Evolutionary conservation across 179 eudicot genomes (phyloP).

Genomic region (Silene noctiflora): DNA sequence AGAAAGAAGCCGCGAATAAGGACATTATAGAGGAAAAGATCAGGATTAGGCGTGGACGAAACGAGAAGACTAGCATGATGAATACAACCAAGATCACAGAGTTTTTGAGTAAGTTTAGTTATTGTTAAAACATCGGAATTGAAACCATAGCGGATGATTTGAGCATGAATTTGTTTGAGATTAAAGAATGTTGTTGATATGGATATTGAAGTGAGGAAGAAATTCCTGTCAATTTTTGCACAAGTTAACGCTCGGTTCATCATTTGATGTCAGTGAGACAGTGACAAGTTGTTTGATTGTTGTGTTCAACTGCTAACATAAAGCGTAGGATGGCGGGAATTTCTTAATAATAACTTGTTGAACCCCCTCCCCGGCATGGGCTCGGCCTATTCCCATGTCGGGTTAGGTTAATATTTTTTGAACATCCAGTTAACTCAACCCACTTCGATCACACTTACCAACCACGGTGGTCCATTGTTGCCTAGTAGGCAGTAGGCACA

Average conservation of each 20-base stretch:
- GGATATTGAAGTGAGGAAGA: constrained; percentile 42
- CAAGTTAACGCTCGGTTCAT: constrained; percentile 33
- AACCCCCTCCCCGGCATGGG: too few species aligned
- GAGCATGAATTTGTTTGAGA: constrained; percentile 67
- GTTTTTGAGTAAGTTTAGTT: constrained; percentile 70
- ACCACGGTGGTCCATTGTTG: too few species aligned
- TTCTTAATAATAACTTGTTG: too few species aligned
- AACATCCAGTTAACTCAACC: too few species aligned
- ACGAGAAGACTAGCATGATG: constrained; percentile 51
- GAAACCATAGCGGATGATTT: constrained; percentile 47
- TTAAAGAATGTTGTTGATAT: constrained; percentile 40
- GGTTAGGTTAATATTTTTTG: too few species aligned
- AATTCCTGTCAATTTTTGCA: constrained; percentile 26
- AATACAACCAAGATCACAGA: constrained; percentile 45
- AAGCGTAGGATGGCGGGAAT: too few species aligned
- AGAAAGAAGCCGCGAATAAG: constrained; percentile 46
- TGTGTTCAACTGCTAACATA: too few species aligned
- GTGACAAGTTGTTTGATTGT: too few species aligned
- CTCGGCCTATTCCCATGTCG: too few species aligned
- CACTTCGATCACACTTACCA: too few species aligned
- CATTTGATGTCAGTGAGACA: constrained; percentile 33
- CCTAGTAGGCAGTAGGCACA: too few species aligned
- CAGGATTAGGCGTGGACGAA: constrained; percentile 40
- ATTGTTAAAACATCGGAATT: constrained; percentile 36
- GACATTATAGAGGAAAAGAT: constrained; percentile 60